Evolutionary conservation across 2,329 filamentous ascomycete genomes (phyloP).

Genomic region (Sporothrix globosa): DNA sequence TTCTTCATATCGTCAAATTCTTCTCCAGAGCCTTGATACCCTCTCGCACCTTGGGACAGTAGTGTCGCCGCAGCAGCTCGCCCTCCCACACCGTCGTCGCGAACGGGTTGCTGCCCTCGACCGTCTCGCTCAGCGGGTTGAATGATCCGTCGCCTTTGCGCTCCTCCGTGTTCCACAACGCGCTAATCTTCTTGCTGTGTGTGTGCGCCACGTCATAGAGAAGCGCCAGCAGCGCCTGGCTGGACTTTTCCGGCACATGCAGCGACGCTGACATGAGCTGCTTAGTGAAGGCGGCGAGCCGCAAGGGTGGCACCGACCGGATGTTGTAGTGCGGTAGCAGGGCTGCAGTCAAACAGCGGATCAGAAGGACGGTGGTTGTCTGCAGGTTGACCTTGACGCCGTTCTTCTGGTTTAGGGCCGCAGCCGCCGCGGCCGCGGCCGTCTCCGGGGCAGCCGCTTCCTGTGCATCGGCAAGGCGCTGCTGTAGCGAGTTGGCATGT

Average conservation of each 20-base stretch:
- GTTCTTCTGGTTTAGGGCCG: slow-evolving; percentile 42
- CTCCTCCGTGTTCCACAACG: slow-evolving; percentile 95
- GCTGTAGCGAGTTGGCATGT: slow-evolving; percentile 70
- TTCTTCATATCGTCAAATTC: slow-evolving; percentile 48
- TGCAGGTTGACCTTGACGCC: slow-evolving; percentile 82
- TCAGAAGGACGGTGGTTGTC: slow-evolving; percentile 88
- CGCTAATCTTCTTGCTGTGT: slow-evolving; percentile 78
- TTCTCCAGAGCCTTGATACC: slow-evolving; percentile 71
- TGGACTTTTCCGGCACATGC: slow-evolving; percentile 88
- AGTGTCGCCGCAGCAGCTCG: slow-evolving; percentile 82
- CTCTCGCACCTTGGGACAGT: slow-evolving; percentile 81
- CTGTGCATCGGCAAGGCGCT: slow-evolving; percentile 63
- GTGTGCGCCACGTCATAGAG: slow-evolving; percentile 77
- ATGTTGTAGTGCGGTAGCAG: slow-evolving; percentile 76
- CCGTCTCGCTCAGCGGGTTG: slow-evolving; percentile 69
- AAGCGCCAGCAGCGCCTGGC: slow-evolving; percentile 76
- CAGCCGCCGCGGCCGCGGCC: not conserved
- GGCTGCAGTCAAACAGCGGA: slow-evolving; percentile 81
- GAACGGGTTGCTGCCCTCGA: slow-evolving; percentile 89
- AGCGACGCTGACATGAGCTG: slow-evolving; percentile 80
- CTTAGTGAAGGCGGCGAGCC: slow-evolving; percentile 91
- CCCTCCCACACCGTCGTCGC: slow-evolving; percentile 92
- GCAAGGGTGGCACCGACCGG: slow-evolving; percentile 74
- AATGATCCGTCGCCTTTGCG: slow-evolving; percentile 87
- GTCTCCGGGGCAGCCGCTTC: slow-evolving; percentile 34